Base-by-base conservation (phyloP, 2,329 filamentous ascomycete species). In the Neodidymelliopsis sp. region DNA sequence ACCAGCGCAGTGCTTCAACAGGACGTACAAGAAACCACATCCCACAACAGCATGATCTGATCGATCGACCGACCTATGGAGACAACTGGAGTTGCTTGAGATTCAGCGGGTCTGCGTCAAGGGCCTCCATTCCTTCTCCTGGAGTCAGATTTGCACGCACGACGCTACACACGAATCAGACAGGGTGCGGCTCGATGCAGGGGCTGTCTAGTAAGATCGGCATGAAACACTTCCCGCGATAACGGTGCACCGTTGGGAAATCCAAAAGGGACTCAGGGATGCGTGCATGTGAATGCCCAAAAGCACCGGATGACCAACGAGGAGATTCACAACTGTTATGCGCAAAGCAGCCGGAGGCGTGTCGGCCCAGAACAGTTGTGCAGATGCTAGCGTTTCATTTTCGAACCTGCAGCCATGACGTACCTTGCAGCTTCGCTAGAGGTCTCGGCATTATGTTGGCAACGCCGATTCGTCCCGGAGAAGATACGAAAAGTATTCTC, bases 121-220 rank as follows among this genome's bases (percentile, higher is more conserved):
- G 18, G 40, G 23, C 38, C 46, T 38, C 9, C 40, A 45, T 38
- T 40, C 35, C 34, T 36, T 25, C 13, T 44, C 10, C 29, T 34
- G 36, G 29, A 50, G 40, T 30, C 47, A 40, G 46, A 22, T 31
- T 13, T 16, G 28, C 34, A 38, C 40, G 34, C 34, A 50, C 40
- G 24, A 20, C 23, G 16, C 30, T 40, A 12, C 18, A 24, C 37
- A 41, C 40, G 35, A 50, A 50, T 40, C 47, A 50, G 36, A 19
- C 35, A 36, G 27, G 40, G 18, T 45, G 35, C 7, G n/a, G 25
- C 25, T 12, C 25, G 8, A 28, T 10, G 11, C 25, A 4, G 40
- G 47, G 47, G 47, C 19, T 25, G 16, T 44, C 24, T 33, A 50
- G 40, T 50, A 34, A 19, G 47, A 50, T 50, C 47, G 40, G 30